These are phyloP conservation scores for Truncatella angustata DNA, from an alignment of 2,329 filamentous ascomycete genomes.

Conservation along the genomic window DNA sequence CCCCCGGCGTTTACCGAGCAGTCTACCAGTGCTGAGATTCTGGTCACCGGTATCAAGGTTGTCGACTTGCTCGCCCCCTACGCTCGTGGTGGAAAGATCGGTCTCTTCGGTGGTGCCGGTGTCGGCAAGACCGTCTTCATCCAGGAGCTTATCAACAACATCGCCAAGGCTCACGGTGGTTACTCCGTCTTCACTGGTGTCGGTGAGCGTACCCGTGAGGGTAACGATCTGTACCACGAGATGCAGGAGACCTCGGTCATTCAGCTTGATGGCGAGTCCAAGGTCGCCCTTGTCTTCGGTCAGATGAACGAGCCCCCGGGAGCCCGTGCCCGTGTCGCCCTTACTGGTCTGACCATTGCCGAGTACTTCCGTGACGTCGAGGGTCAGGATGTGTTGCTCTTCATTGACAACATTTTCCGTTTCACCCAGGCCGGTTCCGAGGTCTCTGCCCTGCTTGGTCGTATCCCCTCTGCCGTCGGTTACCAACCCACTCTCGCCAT, in stretches of 20 bases:
- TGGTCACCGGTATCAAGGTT: slow-evolving; percentile 99
- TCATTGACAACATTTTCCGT: slow-evolving; percentile 99
- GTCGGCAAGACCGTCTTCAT: slow-evolving; percentile 99
- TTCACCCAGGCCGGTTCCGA: slow-evolving; percentile 99
- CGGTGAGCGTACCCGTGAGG: slow-evolving; percentile 99
- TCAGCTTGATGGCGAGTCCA: slow-evolving; percentile 97
- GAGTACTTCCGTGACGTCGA: slow-evolving; percentile 78
- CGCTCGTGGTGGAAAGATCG: slow-evolving; percentile 99
- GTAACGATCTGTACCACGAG: slow-evolving; percentile 99
- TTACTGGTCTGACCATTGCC: slow-evolving; percentile 80
- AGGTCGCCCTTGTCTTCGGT: slow-evolving; percentile 98
- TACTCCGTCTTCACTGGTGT: slow-evolving; percentile 99
- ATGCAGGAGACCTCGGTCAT: slow-evolving; percentile 99
- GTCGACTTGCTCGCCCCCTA: slow-evolving; percentile 98
- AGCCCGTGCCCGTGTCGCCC: slow-evolving; percentile 98
- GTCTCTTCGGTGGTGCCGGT: slow-evolving; percentile 99
- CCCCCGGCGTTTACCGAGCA: slow-evolving; percentile 91
- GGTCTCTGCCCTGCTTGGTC: slow-evolving; percentile 97
- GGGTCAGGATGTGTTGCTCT: slow-evolving; percentile 96
- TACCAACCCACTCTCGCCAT: slow-evolving; percentile 98
- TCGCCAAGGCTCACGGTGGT: slow-evolving; percentile 99
- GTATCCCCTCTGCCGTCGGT: slow-evolving; percentile 99
- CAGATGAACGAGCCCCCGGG: slow-evolving; percentile 99
- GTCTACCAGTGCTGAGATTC: slow-evolving; percentile 92
- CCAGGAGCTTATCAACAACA: slow-evolving; percentile 99